These are phyloP conservation scores for Thalia dealbata DNA, from an alignment of 176 grass and related monocot species.

Conservation along the genomic window DNA sequence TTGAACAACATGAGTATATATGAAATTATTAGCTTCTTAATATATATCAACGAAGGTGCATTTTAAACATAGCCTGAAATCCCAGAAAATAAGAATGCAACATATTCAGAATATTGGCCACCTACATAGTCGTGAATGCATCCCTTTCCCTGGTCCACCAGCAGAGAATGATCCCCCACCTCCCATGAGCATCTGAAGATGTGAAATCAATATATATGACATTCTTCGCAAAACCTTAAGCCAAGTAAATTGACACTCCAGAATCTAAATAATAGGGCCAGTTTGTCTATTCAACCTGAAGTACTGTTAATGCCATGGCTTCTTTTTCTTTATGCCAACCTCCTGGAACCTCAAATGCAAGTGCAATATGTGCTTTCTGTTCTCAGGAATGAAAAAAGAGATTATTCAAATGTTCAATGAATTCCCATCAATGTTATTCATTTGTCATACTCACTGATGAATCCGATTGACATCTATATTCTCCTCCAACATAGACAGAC, in stretches of 20 bases:
- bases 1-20: background rate
- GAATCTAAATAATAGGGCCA: background rate
- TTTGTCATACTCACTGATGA: slow-evolving; percentile 35
- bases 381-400: slow-evolving; percentile 6
- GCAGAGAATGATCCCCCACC: slow-evolving; percentile 65
- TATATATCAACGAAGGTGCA: background rate
- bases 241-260: background rate
- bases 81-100: background rate
- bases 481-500: slow-evolving; percentile 69
- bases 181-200: slow-evolving; percentile 60
- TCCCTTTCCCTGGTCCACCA: slow-evolving; percentile 81
- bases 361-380: slow-evolving; percentile 70
- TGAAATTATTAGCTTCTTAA: background rate
- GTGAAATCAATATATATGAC: background rate
- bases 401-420: background rate
- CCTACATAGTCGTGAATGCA: slow-evolving; percentile 40
- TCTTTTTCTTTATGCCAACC: slow-evolving; percentile 86
- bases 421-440: background rate
- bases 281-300: slow-evolving; percentile 46
- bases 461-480: slow-evolving; percentile 58
- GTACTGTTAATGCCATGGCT: slow-evolving; percentile 34
- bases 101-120: background rate
- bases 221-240: no score
- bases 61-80: background rate
- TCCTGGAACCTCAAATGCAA: slow-evolving; percentile 86